These are phyloP conservation scores for Candida tibetensis DNA, from an alignment of 805 yeast species.

Conservation along the genomic window DNA sequence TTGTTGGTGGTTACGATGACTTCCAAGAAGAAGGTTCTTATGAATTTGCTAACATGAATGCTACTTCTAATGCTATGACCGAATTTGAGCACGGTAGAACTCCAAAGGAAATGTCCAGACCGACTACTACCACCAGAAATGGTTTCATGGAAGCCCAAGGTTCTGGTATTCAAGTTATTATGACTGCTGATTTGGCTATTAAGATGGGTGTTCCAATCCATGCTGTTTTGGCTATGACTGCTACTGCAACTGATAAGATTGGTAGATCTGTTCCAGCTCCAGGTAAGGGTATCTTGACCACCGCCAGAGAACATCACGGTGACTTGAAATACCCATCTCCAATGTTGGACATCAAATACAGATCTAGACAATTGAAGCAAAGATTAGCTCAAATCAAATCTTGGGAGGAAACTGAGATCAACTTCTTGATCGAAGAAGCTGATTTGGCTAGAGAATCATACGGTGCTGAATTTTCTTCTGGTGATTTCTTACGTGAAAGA, in stretches of 20 bases:
- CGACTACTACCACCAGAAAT: constrained; percentile 90
- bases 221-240: constrained; percentile 89
- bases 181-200: constrained; percentile 91
- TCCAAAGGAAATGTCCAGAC: constrained; percentile 98
- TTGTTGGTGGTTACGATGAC: constrained; percentile 99
- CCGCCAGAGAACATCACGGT: constrained; percentile 92
- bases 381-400: constrained; percentile 73
- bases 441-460: constrained; percentile 51
- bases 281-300: constrained; percentile 98
- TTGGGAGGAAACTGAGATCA: constrained; percentile 85
- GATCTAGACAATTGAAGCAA: constrained; percentile 82
- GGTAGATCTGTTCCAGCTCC: constrained; percentile 99
- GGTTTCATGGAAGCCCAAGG: constrained; percentile 99
- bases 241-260: constrained; percentile 97
- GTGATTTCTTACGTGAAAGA: constrained; percentile 70
- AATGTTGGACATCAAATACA: constrained; percentile 84
- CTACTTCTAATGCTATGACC: constrained; percentile 85
- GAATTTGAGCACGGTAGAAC: constrained; percentile 96
- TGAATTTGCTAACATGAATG: constrained; percentile 98
- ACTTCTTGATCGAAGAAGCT: constrained; percentile 68
- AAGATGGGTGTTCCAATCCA: constrained; percentile 99
- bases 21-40: constrained; percentile 98
- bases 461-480: constrained; percentile 44
- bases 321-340: constrained; percentile 75
- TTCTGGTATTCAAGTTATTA: constrained; percentile 94